These are phyloP conservation scores for Artemisia argyi DNA, from an alignment of 129 eudicot species.

Conservation along the genomic window DNA sequence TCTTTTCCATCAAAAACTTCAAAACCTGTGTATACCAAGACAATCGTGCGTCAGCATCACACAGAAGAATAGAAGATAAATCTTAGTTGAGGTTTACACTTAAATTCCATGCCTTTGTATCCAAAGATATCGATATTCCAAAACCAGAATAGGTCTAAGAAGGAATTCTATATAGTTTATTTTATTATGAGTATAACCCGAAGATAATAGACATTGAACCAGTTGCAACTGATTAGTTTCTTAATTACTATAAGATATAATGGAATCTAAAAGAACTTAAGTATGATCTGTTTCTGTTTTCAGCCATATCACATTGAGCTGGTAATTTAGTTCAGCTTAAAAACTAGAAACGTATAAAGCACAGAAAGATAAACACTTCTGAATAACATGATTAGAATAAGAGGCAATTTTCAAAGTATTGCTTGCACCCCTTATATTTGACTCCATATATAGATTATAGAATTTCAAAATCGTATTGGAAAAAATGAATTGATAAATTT, in stretches of 20 bases:
- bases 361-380: no score
- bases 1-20: slow-evolving; percentile 87
- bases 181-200: no score
- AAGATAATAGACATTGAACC: not conserved
- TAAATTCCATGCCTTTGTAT: no score
- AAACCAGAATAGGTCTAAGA: not conserved
- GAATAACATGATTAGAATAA: no score
- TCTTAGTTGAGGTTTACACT: not conserved
- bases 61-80: slow-evolving; percentile 6
- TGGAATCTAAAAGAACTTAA: not conserved
- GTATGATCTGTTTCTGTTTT: slow-evolving; percentile 2
- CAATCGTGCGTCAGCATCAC: no score
- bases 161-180: no score
- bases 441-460: slow-evolving; percentile 6
- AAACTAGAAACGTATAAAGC: no score
- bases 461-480: slow-evolving; percentile 10
- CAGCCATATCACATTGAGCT: not conserved
- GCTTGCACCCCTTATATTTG: slow-evolving; percentile 14
- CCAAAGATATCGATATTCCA: not conserved
- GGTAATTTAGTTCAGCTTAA: no score
- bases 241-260: not conserved
- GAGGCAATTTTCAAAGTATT: not conserved
- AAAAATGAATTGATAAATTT: no score
- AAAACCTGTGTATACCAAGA: slow-evolving; percentile 80
- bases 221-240: not conserved